These are phyloP conservation scores for Cenchrus purpureus DNA, from an alignment of 176 grass and related monocot genomes.

Conservation along the genomic window DNA sequence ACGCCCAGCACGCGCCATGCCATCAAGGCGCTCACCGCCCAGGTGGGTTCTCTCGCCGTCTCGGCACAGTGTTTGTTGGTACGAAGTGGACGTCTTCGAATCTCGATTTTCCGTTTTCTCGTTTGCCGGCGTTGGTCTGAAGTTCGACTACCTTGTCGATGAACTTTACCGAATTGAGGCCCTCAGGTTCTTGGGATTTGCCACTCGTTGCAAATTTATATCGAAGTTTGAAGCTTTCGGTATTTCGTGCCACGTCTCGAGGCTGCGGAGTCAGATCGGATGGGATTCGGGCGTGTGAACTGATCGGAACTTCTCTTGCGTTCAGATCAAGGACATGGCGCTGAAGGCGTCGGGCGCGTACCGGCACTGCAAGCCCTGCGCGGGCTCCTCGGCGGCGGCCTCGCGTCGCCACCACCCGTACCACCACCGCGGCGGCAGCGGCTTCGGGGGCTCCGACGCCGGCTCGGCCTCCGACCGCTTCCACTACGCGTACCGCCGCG, in stretches of 20 bases:
- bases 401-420: slow-evolving; percentile 60
- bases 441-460: slow-evolving; percentile 46
- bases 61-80: not conserved
- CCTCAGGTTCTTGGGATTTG: not conserved
- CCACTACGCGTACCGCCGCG: slow-evolving; percentile 71
- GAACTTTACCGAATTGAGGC: not conserved
- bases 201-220: not conserved
- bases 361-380: slow-evolving; percentile 96
- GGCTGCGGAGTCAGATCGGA: slow-evolving; percentile 43
- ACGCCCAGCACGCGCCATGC: slow-evolving; percentile 84
- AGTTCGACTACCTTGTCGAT: not conserved
- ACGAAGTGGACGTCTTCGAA: not conserved
- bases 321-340: slow-evolving; percentile 94
- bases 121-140: not conserved
- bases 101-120: not conserved
- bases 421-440: slow-evolving; percentile 54
- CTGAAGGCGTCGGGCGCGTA: slow-evolving; percentile 90
- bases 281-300: slow-evolving; percentile 23
- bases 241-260: slow-evolving; percentile 9
- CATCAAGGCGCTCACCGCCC: slow-evolving; percentile 87
- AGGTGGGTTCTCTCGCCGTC: slow-evolving; percentile 55
- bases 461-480: slow-evolving; percentile 53
- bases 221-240: not conserved
- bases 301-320: slow-evolving; percentile 29
- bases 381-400: slow-evolving; percentile 45